These are phyloP conservation scores for Tetracladium marchalianum DNA, from an alignment of 495 filamentous ascomycete species.

Conservation along the genomic window DNA sequence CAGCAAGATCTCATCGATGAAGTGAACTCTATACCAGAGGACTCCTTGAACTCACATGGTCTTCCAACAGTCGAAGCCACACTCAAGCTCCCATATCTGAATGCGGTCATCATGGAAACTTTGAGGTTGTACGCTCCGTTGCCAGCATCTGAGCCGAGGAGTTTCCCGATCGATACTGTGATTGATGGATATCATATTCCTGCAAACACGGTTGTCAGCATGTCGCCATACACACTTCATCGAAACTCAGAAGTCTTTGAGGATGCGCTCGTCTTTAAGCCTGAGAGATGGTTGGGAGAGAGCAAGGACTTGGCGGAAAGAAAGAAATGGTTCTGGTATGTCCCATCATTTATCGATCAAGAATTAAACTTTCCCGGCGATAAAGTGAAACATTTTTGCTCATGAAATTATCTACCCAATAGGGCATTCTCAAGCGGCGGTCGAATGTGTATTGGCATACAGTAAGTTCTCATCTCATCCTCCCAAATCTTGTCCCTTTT, in stretches of 20 bases:
- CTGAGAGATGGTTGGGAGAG: conserved; percentile 19
- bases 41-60: conserved; percentile 16
- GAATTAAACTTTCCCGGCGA: too few relatives aligned
- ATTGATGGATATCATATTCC: conserved; percentile 52
- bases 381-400: too few relatives aligned
- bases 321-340: conserved; percentile 29
- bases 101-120: conserved; percentile 68
- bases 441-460: conserved; percentile 23
- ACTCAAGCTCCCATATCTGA: conserved; percentile 55
- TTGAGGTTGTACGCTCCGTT: conserved; percentile 65
- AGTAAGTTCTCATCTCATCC: conserved; percentile 21
- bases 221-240: conserved; percentile 59
- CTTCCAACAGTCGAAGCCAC: conserved; percentile 34
- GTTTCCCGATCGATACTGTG: conserved; percentile 38
- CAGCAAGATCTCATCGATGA: conserved; percentile 52
- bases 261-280: conserved; percentile 27
- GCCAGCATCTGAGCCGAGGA: conserved; percentile 64
- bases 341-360: too few relatives aligned
- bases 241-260: conserved; percentile 51
- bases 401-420: too few relatives aligned
- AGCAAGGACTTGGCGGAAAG: conserved; percentile 26
- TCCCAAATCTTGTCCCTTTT: not conserved
- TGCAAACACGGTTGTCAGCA: conserved; percentile 50
- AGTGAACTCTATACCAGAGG: conserved; percentile 37
- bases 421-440: conserved; percentile 20